These are phyloP conservation scores for Xylaria sp. DNA, from an alignment of 2,329 filamentous ascomycete species.

Conservation along the genomic window DNA sequence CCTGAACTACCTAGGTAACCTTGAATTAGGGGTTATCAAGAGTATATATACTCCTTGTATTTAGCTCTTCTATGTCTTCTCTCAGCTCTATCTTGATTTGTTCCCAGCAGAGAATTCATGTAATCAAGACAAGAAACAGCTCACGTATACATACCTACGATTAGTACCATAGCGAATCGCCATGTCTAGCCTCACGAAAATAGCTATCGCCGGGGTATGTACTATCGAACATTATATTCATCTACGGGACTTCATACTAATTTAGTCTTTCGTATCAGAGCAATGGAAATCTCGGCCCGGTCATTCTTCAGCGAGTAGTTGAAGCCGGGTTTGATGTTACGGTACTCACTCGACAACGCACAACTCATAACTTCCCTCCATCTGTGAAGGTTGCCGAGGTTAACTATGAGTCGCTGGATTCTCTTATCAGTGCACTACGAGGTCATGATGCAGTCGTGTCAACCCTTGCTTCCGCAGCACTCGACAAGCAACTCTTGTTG, in stretches of 20 bases:
- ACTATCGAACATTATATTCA: not conserved
- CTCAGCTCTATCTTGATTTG: not conserved
- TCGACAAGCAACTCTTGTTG: conserved; percentile 60
- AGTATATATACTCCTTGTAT: not conserved
- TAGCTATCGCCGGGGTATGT: conserved; percentile 41
- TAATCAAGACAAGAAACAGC: not conserved
- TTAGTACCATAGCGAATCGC: not conserved
- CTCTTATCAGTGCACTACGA: conserved; percentile 59
- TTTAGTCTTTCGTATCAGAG: conserved; percentile 19
- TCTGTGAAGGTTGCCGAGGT: conserved; percentile 57
- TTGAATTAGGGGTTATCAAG: not conserved
- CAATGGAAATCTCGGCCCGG: conserved; percentile 51
- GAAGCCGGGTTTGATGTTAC: conserved; percentile 60
- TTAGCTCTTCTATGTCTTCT: not conserved
- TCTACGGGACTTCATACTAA: not conserved
- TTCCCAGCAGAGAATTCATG: not conserved
- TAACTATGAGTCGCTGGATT: conserved; percentile 58
- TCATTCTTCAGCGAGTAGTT: conserved; percentile 52
- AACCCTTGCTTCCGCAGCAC: conserved; percentile 51
- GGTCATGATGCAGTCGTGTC: conserved; percentile 69
- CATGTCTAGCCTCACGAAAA: conserved; percentile 39
- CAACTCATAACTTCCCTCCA: conserved; percentile 48
- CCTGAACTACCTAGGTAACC: not conserved
- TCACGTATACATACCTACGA: not conserved
- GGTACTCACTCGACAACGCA: conserved; percentile 62